Base-by-base conservation (phyloP, 106 monocot genomes). In the Dendrobium catenatum region DNA sequence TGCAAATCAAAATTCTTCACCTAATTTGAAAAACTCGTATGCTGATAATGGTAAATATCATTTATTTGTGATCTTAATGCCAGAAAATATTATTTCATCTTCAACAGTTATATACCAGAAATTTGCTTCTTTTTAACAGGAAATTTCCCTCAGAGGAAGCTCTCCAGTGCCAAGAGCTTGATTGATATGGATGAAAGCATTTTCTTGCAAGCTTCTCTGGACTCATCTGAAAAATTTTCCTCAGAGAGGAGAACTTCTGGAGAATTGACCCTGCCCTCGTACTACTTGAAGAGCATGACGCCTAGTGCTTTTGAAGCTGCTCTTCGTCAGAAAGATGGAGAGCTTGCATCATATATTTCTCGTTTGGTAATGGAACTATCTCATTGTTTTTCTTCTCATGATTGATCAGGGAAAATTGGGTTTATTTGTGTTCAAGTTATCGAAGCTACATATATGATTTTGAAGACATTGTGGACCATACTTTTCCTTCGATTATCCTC, bases 281-380 rank as follows among this genome's bases (percentile, higher is more conserved):
- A 95, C 83, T 98, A 87, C 79, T 78, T 95, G 43, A 95, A 93
- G 81, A 98, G 91, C 89, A 91, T 98, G 98, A 95, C 98, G 10
- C 94, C 95, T 68, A 95, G 89, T 85, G 83, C 93, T 66, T 98
- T 93, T 85, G 98, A 98, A 86, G 92, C 91, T 26, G 85, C 91
- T 56, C 93, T 98, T 77, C 92, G 98, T 33, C 95, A 98, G 41
- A 98, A 95, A 80, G 98, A 98, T 83, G 95, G 95, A 72, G 98
- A 98, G 80, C 87, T 98, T n/a, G 84, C 89, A 48, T 98, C 98
- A 77, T 98, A 95, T 81, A 83, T 93, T 81, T 91, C 98, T 51
- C 98, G 98, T 73, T 82, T 98, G 87, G 98, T 98, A 89, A 80
- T 78, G 42, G 79, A 56, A 64, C 68, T 33, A 20, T 37, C 66